These are phyloP conservation scores for Curvularia lunata DNA, from an alignment of 2,329 filamentous ascomycete species.

Conservation along the genomic window DNA sequence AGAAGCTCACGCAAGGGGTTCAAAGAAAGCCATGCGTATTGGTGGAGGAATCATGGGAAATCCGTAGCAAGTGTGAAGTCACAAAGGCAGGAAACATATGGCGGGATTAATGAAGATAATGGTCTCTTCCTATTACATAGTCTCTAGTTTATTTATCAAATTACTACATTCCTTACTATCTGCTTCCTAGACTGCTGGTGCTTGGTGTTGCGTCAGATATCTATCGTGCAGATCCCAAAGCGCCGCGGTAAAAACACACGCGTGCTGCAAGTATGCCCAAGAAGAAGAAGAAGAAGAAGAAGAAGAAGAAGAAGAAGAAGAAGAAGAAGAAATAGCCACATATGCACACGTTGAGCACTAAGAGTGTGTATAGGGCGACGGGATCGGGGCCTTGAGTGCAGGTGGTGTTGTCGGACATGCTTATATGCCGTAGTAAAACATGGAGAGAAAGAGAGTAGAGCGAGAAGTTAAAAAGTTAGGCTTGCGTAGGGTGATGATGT, in stretches of 20 bases:
- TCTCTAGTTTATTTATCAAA: background rate
- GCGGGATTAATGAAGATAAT: conserved; percentile 1
- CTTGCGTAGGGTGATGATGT: background rate
- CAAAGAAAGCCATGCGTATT: conserved; percentile 29
- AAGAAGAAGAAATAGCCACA: conserved; percentile 31
- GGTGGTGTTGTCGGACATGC: background rate
- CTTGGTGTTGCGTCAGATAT: background rate
- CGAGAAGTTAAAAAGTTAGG: background rate
- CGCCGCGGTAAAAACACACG: conserved; percentile 35
- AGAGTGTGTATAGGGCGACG: conserved; percentile 22
- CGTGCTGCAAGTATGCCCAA: conserved; percentile 28
- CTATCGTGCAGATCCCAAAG: conserved; percentile 12
- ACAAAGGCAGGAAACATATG: background rate
- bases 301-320: conserved; percentile 32
- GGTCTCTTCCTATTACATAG: background rate
- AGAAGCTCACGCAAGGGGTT: conserved; percentile 8
- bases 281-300: conserved; percentile 30
- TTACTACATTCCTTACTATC: background rate
- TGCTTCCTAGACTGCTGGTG: background rate
- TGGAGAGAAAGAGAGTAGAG: no score
- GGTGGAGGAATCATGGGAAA: conserved; percentile 41
- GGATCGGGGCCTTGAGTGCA: conserved; percentile 2
- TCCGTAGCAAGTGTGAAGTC: background rate
- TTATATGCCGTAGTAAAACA: no score
- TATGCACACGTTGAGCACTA: conserved; percentile 23